Conservation (phyloP, 2,329 filamentous ascomycete species). For the Hypoxylon rubiginosum region DNA sequence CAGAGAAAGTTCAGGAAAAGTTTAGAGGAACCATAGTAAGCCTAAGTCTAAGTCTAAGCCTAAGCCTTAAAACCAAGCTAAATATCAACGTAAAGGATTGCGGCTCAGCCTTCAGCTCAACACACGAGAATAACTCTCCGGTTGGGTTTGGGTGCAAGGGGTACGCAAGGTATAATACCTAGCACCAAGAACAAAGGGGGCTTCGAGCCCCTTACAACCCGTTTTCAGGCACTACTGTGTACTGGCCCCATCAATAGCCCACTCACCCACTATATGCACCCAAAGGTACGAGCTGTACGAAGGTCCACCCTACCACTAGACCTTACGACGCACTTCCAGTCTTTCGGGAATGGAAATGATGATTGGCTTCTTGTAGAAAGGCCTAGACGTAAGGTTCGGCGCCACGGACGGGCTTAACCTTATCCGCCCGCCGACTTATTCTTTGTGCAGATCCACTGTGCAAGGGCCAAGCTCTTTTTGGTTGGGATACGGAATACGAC, state of each 20-base stretch:
- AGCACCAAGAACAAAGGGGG: neutral
- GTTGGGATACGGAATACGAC: slow-evolving; percentile 25
- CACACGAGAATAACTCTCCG: neutral
- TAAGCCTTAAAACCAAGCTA: neutral
- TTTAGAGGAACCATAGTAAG: neutral
- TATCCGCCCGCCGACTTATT: slow-evolving; percentile 21
- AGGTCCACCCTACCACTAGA: too few relatives aligned
- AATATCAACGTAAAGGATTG: slow-evolving; percentile 1
- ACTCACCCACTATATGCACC: neutral
- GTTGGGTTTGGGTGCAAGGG: neutral
- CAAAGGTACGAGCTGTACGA: slow-evolving; percentile 8
- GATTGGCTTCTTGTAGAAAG: slow-evolving; percentile 33
- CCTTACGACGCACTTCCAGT: slow-evolving; percentile 11
- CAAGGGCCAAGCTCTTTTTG: too few relatives aligned
- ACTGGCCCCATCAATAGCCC: neutral
- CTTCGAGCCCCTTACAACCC: too few relatives aligned
- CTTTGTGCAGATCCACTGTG: too few relatives aligned
- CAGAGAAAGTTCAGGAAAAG: neutral
- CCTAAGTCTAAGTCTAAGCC: too few relatives aligned
- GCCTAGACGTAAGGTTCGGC: slow-evolving; percentile 12
- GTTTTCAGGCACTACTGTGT: neutral
- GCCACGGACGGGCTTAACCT: slow-evolving; percentile 23
- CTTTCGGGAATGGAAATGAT: slow-evolving; percentile 14
- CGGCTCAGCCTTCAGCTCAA: slow-evolving; percentile 1
- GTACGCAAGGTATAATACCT: neutral